Evolutionary conservation across 768 basidiomycete genomes (phyloP), one percentile per base, ranked within the genome.

Genomic region (Tephrocybe rancida): DNA sequence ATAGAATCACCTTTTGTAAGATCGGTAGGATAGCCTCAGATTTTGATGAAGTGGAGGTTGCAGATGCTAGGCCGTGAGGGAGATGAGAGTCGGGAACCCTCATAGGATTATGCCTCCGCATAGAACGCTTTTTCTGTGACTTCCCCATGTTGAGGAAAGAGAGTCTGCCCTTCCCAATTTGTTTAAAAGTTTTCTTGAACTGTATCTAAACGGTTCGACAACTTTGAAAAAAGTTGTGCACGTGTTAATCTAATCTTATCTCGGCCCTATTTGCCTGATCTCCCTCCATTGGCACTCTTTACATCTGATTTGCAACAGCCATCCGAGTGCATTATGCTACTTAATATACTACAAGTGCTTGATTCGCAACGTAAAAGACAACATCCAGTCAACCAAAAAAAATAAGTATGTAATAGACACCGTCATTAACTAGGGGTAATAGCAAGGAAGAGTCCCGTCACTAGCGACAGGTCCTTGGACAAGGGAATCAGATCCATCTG

Each of bases 81-180:
- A 98, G 73, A 76, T 97, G 94, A 2, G 90, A 87, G 70, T 97
- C 95, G 19, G 95, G 95, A 0, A 98, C 94, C 30, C 95, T 82
- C 75, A 97, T 81, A 7, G 95, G 95, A 64, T 98, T 97, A 70
- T 97, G 95, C 52, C 95, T 78, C 39, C 91, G 85, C 87, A 86
- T 86, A 8, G 81, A 65, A 52, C 83, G 81, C 67, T 93, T 92
- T 74, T 95, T 96, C 67, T 95, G 93, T 35, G 91, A 85, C 71
- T 96, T 97, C 61, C 93, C 95, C 95, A 98, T 98, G 25, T 59
- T 29, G 25, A 19, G n/a, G n/a, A 3, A 27, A 34, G 19, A 26
- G 39, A 54, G n/a, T 38, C 10, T 27, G 21, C 19, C 35, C 18
- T 10, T 14, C 21, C 27, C 24, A 27, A 27, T 44, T 10, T 6